Evolutionary conservation across 2,329 filamentous ascomycete species (phyloP).

Genomic region (Trichoderma koningii): DNA sequence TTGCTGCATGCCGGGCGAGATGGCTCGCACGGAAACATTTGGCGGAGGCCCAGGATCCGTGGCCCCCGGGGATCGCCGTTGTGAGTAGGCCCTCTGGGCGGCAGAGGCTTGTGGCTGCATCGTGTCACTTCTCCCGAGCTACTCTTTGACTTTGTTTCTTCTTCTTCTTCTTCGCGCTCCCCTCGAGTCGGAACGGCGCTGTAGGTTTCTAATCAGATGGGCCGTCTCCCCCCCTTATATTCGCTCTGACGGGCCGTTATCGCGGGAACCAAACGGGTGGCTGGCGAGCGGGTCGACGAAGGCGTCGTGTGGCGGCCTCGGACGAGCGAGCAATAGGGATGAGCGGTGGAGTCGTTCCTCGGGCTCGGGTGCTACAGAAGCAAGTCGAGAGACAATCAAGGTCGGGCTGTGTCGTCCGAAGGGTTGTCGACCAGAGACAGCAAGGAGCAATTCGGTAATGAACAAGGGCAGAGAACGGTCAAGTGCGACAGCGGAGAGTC

Average conservation of each 20-base stretch:
- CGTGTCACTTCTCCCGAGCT: background rate
- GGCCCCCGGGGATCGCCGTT: slow-evolving; percentile 64
- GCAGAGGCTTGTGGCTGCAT: slow-evolving; percentile 55
- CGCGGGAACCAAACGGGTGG: slow-evolving; percentile 18
- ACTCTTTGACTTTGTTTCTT: background rate
- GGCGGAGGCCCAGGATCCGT: slow-evolving; percentile 62
- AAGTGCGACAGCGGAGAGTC: background rate
- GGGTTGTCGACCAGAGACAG: background rate
- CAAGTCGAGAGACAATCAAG: too few relatives aligned
- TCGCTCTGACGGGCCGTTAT: slow-evolving; percentile 10
- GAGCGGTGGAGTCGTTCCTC: background rate
- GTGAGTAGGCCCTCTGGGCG: slow-evolving; percentile 54
- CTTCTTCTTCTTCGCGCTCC: background rate
- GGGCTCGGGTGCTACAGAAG: background rate
- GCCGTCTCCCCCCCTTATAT: slow-evolving; percentile 10
- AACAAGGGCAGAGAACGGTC: background rate
- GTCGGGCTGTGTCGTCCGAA: background rate
- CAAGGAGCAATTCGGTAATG: too few relatives aligned
- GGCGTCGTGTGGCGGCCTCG: slow-evolving; percentile 13
- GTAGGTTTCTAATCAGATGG: background rate
- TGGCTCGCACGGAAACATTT: slow-evolving; percentile 57
- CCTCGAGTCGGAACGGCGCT: background rate
- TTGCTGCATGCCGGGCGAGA: slow-evolving; percentile 52
- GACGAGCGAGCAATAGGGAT: slow-evolving; percentile 3
- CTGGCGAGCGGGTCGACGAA: slow-evolving; percentile 15